Evolutionary conservation across 345 rosid genomes (phyloP).

Genomic region (Geranium rotundifolium): DNA sequence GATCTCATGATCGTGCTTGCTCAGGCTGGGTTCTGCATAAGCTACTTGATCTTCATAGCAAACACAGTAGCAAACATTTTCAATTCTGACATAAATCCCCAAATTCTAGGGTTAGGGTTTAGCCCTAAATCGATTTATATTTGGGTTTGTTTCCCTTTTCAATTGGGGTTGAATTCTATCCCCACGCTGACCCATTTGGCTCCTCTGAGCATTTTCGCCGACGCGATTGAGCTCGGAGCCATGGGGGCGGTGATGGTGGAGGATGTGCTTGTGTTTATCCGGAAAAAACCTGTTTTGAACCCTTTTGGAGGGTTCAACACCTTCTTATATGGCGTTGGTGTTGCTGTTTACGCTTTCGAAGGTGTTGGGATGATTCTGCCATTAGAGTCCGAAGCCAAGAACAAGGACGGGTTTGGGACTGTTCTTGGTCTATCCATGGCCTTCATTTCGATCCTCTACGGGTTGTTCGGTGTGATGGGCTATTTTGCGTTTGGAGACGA

Average conservation of each 20-base stretch:
- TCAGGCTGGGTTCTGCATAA: conserved; percentile 75
- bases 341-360: conserved; percentile 68
- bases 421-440: conserved; percentile 39
- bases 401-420: conserved; percentile 47
- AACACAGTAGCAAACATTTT: conserved; percentile 43
- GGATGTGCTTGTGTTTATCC: conserved; percentile 34
- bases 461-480: conserved; percentile 55
- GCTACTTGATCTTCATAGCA: conserved; percentile 69
- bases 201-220: conserved; percentile 89
- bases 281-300: conserved; percentile 32
- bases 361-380: conserved; percentile 75
- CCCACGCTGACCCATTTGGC: conserved; percentile 74
- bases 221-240: conserved; percentile 65
- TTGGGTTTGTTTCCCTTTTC: conserved; percentile 78
- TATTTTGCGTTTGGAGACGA: conserved; percentile 68
- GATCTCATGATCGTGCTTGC: conserved; percentile 58
- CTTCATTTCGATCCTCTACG: conserved; percentile 50
- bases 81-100: conserved; percentile 14
- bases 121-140: conserved; percentile 46
- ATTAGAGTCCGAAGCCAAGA: conserved; percentile 52
- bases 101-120: conserved; percentile 22
- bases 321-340: conserved; percentile 75
- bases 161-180: conserved; percentile 64
- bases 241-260: conserved; percentile 62
- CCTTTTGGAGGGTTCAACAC: conserved; percentile 53